A percentile compares a stretch with the other conserved stretches of the same genome.
Conservation (phyloP, 352 stramenopile genomes). For the Chrysophaeum taylorii region DNA sequence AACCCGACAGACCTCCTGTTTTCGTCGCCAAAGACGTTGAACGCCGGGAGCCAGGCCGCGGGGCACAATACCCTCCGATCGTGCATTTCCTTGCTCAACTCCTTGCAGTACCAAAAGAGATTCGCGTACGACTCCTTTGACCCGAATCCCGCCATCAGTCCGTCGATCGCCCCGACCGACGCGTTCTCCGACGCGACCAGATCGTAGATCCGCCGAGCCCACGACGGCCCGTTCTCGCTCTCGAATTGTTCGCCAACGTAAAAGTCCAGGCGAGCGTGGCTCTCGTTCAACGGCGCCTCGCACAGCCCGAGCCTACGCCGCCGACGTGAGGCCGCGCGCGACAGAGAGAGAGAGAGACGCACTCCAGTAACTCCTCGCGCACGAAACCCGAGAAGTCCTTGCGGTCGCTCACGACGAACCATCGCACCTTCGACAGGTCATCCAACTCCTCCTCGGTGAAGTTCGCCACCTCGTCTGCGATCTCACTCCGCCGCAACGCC, state of each 20-base stretch:
- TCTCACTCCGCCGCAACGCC: no score
- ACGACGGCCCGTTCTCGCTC: neutral
- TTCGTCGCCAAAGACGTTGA: neutral
- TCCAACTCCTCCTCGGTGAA: no score
- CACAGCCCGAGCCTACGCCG: constrained; percentile 6
- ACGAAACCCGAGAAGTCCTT: constrained; percentile 11
- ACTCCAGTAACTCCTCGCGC: neutral
- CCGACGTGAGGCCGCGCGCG: no score
- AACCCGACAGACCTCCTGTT: neutral
- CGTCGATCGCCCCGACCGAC: neutral
- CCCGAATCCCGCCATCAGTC: neutral
- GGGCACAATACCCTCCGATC: no score
- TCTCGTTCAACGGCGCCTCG: neutral
- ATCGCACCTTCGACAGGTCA: no score
- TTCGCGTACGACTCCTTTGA: neutral
- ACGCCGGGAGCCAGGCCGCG: neutral
- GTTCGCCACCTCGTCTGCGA: no score
- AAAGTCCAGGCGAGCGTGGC: neutral
- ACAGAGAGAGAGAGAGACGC: no score
- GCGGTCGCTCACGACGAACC: no score
- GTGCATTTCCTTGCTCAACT: no score
- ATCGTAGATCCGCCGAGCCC: no score
- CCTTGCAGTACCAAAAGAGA: neutral
- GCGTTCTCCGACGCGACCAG: no score
- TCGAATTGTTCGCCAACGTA: constrained; percentile 9